phyloP scores from a whole-genome alignment of 257 asterid genomes.

The Solanum infundibuliforme region DNA sequence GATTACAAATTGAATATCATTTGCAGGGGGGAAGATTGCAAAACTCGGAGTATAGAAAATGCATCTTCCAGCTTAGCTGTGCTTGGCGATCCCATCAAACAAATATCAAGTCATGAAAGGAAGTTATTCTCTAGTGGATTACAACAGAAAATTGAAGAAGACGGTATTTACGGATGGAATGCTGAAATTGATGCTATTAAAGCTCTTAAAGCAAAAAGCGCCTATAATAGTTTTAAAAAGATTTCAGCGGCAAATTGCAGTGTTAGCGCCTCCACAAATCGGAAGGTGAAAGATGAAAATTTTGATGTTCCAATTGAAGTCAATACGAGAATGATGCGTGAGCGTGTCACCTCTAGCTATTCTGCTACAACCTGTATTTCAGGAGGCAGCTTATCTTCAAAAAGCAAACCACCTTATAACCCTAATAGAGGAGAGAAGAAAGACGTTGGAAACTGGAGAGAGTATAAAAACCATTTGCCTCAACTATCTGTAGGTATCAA shows the following conservation, averaged over 20 bases:
- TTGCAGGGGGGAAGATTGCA: slow-evolving; percentile 49
- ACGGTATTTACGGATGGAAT: neutral
- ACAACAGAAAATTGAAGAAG: slow-evolving; percentile 7
- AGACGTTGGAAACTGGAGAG: neutral
- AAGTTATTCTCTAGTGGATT: neutral
- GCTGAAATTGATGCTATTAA: slow-evolving; percentile 2
- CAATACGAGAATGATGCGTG: neutral
- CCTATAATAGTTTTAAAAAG: neutral
- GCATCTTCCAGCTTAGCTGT: slow-evolving; percentile 13
- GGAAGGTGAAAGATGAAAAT: neutral
- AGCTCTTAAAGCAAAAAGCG: slow-evolving; percentile 4
- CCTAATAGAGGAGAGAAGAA: neutral
- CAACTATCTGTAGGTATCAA: slow-evolving; percentile 9
- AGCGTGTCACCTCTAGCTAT: slow-evolving; percentile 1
- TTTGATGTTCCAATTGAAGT: neutral
- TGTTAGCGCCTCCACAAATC: neutral
- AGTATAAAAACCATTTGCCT: slow-evolving; percentile 7
- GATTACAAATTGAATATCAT: neutral
- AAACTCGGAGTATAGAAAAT: slow-evolving; percentile 9
- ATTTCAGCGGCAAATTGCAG: neutral
- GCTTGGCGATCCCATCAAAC: slow-evolving; percentile 28
- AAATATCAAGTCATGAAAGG: slow-evolving; percentile 19
- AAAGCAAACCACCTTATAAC: slow-evolving; percentile 1
- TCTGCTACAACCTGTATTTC: slow-evolving; percentile 1
- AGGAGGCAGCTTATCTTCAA: slow-evolving; percentile 2